phyloP scores from a whole-genome alignment of 441 rosid species.

The Populus hybrid region DNA sequence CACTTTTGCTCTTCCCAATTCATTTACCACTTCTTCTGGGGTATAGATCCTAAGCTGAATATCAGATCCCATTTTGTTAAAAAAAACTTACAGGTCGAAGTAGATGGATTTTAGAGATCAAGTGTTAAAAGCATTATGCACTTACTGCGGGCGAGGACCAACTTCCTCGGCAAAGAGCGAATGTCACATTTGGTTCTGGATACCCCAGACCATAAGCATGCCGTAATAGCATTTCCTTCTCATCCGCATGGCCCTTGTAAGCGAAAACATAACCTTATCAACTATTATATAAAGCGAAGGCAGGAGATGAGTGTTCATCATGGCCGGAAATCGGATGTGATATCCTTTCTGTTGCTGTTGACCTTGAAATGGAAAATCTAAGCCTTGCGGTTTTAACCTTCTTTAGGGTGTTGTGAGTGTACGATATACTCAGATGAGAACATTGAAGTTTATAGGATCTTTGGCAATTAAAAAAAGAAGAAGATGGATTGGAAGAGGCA shows the following conservation, averaged over 20 bases:
- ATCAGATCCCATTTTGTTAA: conserved; percentile 9
- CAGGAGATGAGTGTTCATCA: neutral
- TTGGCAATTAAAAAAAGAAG: neutral
- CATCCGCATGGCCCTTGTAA: conserved; percentile 53
- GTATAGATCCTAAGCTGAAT: conserved; percentile 77
- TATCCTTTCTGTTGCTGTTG: neutral
- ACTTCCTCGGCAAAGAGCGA: conserved; percentile 86
- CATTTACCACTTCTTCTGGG: conserved; percentile 64
- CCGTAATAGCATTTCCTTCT: conserved; percentile 73
- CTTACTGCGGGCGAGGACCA: conserved; percentile 96
- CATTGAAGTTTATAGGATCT: neutral
- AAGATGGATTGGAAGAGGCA: neutral
- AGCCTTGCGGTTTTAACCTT: neutral
- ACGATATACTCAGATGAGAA: neutral
- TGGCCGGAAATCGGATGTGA: too few relatives aligned
- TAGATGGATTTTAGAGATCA: neutral
- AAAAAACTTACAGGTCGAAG: neutral
- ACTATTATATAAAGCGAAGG: neutral
- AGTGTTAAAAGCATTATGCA: conserved; percentile 14
- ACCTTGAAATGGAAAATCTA: neutral
- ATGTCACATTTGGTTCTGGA: conserved; percentile 87
- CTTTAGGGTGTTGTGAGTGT: neutral
- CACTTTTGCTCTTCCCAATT: conserved; percentile 63
- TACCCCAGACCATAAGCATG: conserved; percentile 82
- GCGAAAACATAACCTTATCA: conserved; percentile 11